Conservation (phyloP, 2,329 filamentous ascomycete species). For the Lachnellula hyalina region DNA sequence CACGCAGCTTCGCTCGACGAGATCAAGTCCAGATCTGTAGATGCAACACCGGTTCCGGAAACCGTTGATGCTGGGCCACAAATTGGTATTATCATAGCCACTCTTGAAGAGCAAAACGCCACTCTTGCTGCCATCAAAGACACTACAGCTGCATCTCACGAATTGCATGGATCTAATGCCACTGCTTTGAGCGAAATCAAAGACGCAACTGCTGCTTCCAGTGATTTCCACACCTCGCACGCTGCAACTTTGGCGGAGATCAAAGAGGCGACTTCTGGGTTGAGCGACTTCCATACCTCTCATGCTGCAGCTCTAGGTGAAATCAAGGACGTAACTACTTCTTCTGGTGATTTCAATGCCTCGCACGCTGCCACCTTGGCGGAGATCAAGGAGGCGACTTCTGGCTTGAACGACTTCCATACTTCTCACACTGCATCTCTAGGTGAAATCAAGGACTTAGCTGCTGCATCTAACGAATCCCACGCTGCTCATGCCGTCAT, state of each 20-base stretch:
- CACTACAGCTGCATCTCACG: conserved; percentile 2
- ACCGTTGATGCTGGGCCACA: neutral
- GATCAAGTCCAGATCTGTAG: conserved; percentile 12
- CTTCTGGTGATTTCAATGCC: conserved; percentile 6
- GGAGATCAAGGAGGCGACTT: conserved; percentile 9
- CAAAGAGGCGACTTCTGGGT: conserved; percentile 8
- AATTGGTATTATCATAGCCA: neutral
- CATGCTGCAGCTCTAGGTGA: conserved; percentile 5
- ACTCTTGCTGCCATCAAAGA: conserved; percentile 2
- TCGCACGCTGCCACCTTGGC: conserved; percentile 1
- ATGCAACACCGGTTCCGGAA: neutral
- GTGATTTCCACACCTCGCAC: conserved; percentile 8
- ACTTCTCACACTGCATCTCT: conserved; percentile 5
- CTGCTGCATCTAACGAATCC: conserved; percentile 4
- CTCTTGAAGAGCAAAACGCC: conserved; percentile 10
- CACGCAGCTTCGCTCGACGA: conserved; percentile 11
- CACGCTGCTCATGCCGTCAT: conserved; percentile 1
- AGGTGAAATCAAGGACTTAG: conserved; percentile 11
- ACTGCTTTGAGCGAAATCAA: conserved; percentile 17
- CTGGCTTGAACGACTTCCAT: conserved; percentile 8
- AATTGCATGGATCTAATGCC: conserved; percentile 12
- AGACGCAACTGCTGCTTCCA: conserved; percentile 2
- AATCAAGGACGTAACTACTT: conserved; percentile 11
- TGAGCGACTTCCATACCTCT: conserved; percentile 8
- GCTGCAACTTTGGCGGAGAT: conserved; percentile 2